Conservation (phyloP, 2,329 filamentous ascomycete species). For the Colletotrichum endophyticum region DNA sequence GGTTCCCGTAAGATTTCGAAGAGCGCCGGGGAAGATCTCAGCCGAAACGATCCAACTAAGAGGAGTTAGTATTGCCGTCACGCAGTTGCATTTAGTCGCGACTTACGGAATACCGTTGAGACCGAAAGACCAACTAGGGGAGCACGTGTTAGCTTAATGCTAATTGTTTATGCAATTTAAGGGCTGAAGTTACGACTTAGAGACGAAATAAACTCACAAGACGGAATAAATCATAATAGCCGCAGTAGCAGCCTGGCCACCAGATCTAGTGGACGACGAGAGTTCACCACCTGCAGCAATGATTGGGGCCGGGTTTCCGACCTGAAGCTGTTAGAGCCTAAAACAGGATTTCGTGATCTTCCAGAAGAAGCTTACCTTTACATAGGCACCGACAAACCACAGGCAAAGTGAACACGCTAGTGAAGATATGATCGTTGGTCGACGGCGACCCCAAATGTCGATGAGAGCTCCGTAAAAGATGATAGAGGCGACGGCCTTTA, state of each 20-base stretch:
- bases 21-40: constrained; percentile 48
- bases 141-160: background rate
- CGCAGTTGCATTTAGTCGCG: background rate
- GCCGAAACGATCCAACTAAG: constrained; percentile 45
- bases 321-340: constrained; percentile 17
- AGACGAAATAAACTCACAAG: constrained; percentile 43
- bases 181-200: background rate
- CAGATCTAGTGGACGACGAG: constrained; percentile 45
- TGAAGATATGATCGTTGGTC: constrained; percentile 51
- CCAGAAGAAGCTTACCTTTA: constrained; percentile 36
- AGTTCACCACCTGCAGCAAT: constrained; percentile 46
- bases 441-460: constrained; percentile 43
- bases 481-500: constrained; percentile 45
- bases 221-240: constrained; percentile 60
- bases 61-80: background rate
- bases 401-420: constrained; percentile 52
- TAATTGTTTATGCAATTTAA: background rate
- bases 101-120: constrained; percentile 44
- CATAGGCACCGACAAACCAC: constrained; percentile 58
- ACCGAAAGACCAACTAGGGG: constrained; percentile 45
- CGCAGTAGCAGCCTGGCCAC: constrained; percentile 57
- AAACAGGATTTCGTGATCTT: background rate
- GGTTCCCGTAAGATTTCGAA: constrained; percentile 46
- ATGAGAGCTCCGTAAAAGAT: constrained; percentile 45
- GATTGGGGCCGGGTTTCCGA: constrained; percentile 50